phyloP scores from a whole-genome alignment of 2,329 filamentous ascomycete genomes.

The Aspergillus sp. region DNA sequence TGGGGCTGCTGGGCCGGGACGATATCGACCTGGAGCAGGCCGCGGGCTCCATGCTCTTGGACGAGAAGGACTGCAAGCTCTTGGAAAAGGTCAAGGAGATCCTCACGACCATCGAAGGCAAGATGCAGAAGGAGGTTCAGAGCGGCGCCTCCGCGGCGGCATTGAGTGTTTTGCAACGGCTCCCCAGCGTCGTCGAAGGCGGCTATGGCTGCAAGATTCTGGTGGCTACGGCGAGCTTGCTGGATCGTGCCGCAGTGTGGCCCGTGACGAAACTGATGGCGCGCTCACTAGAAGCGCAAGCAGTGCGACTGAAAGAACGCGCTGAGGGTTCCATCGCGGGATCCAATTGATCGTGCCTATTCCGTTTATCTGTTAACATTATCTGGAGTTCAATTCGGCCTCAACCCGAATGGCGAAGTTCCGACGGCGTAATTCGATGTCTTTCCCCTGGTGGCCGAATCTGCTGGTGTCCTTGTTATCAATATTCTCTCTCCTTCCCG shows the following conservation, averaged over 20 bases:
- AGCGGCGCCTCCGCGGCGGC: conserved; percentile 54
- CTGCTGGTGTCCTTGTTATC: neutral
- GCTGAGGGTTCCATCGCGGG: conserved; percentile 42
- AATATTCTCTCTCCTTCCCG: neutral
- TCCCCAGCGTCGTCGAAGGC: conserved; percentile 61
- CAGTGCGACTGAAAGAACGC: conserved; percentile 61
- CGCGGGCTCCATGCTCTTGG: conserved; percentile 83
- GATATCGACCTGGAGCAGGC: conserved; percentile 76
- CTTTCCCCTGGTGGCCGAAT: neutral
- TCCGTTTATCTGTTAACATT: too few relatives aligned
- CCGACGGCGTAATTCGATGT: neutral
- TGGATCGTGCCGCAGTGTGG: conserved; percentile 90
- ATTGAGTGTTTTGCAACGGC: conserved; percentile 49
- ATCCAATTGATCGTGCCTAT: conserved; percentile 6
- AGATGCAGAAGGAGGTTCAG: conserved; percentile 65
- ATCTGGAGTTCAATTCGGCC: too few relatives aligned
- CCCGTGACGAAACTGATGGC: conserved; percentile 74
- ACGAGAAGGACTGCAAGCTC: conserved; percentile 87
- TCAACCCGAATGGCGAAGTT: neutral
- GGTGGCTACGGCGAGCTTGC: conserved; percentile 78
- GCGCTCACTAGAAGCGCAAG: conserved; percentile 63
- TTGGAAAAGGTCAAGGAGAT: conserved; percentile 80
- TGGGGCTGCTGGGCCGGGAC: conserved; percentile 83
- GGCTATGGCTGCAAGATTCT: conserved; percentile 85
- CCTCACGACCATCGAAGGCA: conserved; percentile 71